Conservation (phyloP, 2,329 filamentous ascomycete species). For the Tolypocladium amazonense region DNA sequence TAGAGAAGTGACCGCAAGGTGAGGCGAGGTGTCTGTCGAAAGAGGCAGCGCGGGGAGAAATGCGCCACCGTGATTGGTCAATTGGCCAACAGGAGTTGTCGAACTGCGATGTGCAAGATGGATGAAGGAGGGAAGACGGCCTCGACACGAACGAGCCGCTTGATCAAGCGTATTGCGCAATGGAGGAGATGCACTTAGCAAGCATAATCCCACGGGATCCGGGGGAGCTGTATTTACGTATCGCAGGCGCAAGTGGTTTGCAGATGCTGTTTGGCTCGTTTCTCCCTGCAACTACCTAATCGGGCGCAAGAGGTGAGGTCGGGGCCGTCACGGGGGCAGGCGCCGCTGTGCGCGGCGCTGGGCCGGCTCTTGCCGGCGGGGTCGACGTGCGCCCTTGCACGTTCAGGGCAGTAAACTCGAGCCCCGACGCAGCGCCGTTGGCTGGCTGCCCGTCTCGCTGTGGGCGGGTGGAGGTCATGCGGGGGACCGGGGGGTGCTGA, state of each 20-base stretch:
- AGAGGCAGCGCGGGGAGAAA: background rate
- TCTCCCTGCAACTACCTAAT: background rate
- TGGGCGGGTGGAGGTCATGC: background rate
- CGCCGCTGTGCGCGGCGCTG: background rate
- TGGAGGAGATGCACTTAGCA: conserved; percentile 8
- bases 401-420: background rate
- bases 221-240: background rate
- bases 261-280: background rate
- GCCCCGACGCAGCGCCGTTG: background rate
- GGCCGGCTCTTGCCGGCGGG: background rate
- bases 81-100: background rate
- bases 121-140: background rate
- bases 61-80: background rate
- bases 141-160: background rate
- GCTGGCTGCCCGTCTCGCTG: background rate
- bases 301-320: background rate
- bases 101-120: background rate
- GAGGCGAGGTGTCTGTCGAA: background rate
- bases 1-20: background rate
- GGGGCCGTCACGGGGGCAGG: background rate
- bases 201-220: background rate
- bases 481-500: background rate
- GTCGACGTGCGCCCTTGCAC: background rate
- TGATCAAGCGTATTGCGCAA: conserved; percentile 5
- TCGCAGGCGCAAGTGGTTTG: background rate